Conservation (phyloP, 2,329 filamentous ascomycete genomes). For the Phialophora chinensis region DNA sequence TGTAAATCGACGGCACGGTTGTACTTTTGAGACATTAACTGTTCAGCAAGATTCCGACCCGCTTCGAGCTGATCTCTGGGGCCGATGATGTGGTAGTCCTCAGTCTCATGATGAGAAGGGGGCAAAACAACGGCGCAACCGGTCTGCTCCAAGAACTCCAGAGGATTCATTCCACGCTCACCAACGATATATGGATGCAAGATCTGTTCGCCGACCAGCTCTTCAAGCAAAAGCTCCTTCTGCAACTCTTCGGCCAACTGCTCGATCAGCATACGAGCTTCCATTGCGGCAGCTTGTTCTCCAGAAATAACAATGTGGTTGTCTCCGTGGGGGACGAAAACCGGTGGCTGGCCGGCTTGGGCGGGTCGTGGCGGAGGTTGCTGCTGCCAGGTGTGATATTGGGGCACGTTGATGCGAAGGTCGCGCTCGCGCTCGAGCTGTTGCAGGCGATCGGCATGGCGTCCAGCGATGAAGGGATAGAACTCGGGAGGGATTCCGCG, state of each 20-base stretch:
- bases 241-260: constrained; percentile 76
- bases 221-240: constrained; percentile 75
- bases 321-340: constrained; percentile 73
- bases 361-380: constrained; percentile 70
- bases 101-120: constrained; percentile 75
- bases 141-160: constrained; percentile 88
- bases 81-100: constrained; percentile 84
- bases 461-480: constrained; percentile 91
- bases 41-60: constrained; percentile 83
- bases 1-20: constrained; percentile 82
- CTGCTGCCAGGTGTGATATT: constrained; percentile 74
- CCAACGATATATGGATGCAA: constrained; percentile 96
- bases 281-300: constrained; percentile 80
- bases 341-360: constrained; percentile 67
- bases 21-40: constrained; percentile 85
- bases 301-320: constrained; percentile 85
- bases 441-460: constrained; percentile 70
- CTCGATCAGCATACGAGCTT: constrained; percentile 80
- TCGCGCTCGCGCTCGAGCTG: constrained; percentile 75
- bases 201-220: constrained; percentile 81
- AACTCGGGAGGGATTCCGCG: constrained; percentile 87
- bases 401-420: constrained; percentile 80
- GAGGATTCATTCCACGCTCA: constrained; percentile 75
- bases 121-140: constrained; percentile 87
- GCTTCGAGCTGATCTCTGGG: constrained; percentile 73